A percentile compares a stretch with the other conserved stretches of the same genome.
phyloP scores from a whole-genome alignment of 2,329 filamentous ascomycete genomes.

The Cladosporium oxysporum region DNA sequence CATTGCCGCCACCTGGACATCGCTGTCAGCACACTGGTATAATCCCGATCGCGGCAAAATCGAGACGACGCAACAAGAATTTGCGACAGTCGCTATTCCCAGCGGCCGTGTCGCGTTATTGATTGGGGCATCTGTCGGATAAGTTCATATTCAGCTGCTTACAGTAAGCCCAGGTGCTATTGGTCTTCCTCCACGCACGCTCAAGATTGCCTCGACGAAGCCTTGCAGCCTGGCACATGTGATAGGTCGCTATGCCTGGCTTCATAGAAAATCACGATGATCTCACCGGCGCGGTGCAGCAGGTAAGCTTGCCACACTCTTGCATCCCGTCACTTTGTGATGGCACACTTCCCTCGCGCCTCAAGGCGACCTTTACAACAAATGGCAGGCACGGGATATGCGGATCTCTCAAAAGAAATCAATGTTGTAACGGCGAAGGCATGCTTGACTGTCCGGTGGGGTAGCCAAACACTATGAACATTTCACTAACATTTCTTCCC shows the following conservation, averaged over 20 bases:
- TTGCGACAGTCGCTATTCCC: not conserved
- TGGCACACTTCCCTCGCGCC: not conserved
- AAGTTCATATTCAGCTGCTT: not conserved
- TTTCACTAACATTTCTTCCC: constrained; percentile 23
- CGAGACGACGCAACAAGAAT: not conserved
- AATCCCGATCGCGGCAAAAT: not conserved
- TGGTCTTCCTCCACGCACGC: not conserved
- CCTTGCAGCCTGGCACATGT: not conserved
- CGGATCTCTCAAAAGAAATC: not conserved
- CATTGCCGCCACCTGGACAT: not conserved
- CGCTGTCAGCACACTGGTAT: not conserved
- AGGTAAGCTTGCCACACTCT: constrained; percentile 40
- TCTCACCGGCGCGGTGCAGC: constrained; percentile 51
- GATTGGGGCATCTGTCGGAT: not conserved
- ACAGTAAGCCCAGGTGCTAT: not conserved
- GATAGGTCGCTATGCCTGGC: constrained; percentile 36
- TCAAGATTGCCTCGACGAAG: not conserved
- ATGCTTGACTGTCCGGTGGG: not conserved
- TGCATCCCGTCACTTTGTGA: not conserved
- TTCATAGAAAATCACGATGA: constrained; percentile 50
- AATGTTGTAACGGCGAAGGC: not conserved
- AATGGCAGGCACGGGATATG: not conserved
- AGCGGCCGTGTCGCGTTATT: not conserved
- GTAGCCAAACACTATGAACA: not conserved
- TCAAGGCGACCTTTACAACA: not conserved